Percentiles rank a stretch among this genome's conserved stretches.
Evolutionary conservation across 768 basidiomycete genomes (phyloP).

Genomic region (Mycena polygramma): DNA sequence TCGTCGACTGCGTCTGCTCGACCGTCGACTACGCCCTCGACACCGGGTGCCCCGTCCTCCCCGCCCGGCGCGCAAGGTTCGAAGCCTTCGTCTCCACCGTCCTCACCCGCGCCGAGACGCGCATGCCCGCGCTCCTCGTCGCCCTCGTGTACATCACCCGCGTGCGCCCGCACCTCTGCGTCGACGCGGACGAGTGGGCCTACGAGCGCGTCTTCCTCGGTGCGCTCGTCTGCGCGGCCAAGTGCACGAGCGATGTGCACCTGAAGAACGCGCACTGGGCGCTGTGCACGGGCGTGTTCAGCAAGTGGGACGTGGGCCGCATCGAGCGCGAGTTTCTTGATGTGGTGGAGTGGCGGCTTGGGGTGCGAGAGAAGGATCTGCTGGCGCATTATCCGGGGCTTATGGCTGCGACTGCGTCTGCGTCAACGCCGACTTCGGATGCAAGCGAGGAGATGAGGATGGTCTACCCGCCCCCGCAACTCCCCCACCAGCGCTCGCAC

Average conservation of each 20-base stretch:
- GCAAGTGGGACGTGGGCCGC: constrained; percentile 13
- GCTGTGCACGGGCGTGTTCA: constrained; percentile 15
- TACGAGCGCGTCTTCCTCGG: constrained; percentile 21
- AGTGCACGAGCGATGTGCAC: constrained; percentile 19
- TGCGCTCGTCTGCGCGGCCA: constrained; percentile 15
- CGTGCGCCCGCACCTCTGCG: constrained; percentile 18
- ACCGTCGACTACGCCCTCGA: too few species aligned
- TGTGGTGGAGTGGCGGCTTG: constrained; percentile 23
- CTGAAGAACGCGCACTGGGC: constrained; percentile 24
- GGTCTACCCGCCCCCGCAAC: too few species aligned
- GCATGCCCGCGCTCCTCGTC: constrained; percentile 11
- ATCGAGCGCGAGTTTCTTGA: constrained; percentile 24
- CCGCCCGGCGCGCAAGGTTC: too few species aligned
- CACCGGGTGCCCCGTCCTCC: too few species aligned
- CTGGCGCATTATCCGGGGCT: constrained; percentile 10
- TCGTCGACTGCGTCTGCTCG: too few species aligned
- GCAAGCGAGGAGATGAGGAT: too few species aligned
- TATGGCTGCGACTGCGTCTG: too few species aligned
- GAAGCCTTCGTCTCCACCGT: too few species aligned
- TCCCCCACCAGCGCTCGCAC: too few species aligned
- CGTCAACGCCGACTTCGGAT: too few species aligned
- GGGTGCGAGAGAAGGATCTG: constrained; percentile 7
- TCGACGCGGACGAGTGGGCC: constrained; percentile 18
- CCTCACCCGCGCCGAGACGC: too few species aligned
- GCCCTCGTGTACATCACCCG: constrained; percentile 15